A percentile compares a stretch with the other conserved stretches of the same genome.
Evolutionary conservation across 2,329 filamentous ascomycete species (phyloP).

Genomic region (Decorospora gaudefroyi): DNA sequence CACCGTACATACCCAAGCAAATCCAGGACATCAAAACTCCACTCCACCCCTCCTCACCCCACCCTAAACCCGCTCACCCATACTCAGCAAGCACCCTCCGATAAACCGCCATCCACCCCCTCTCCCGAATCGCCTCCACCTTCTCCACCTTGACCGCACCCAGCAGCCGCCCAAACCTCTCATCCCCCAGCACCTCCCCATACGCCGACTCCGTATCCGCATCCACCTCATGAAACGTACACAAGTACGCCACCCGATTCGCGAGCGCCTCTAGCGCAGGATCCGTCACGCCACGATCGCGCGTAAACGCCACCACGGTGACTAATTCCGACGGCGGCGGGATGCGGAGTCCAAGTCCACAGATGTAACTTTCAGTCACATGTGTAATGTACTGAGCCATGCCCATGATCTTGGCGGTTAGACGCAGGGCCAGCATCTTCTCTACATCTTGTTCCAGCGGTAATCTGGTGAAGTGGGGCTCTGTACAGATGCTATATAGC

Average conservation of each 20-base stretch:
- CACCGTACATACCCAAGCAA: no score
- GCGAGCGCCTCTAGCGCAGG: slow-evolving; percentile 6
- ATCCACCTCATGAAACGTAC: slow-evolving; percentile 4
- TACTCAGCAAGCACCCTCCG: not conserved
- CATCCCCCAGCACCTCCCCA: not conserved
- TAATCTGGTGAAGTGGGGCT: not conserved
- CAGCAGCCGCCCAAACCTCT: slow-evolving; percentile 1
- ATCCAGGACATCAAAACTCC: no score
- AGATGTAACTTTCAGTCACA: slow-evolving; percentile 1
- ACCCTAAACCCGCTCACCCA: no score
- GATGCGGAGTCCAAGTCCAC: not conserved
- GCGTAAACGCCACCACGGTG: slow-evolving; percentile 1
- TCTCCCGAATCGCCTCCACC: not conserved
- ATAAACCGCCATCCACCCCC: slow-evolving; percentile 2
- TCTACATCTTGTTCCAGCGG: not conserved
- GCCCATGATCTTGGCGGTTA: slow-evolving; percentile 4
- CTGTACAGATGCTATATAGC: slow-evolving; percentile 2
- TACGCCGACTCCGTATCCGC: not conserved
- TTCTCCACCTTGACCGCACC: slow-evolving; percentile 2
- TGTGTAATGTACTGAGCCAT: slow-evolving; percentile 12
- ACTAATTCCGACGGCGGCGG: not conserved
- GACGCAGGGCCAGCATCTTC: slow-evolving; percentile 4
- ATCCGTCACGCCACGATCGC: slow-evolving; percentile 2
- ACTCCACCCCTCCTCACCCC: no score
- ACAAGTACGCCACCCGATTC: slow-evolving; percentile 8